phyloP scores from a whole-genome alignment of 2,329 filamentous ascomycete species.

The Leptographium lundbergii region DNA sequence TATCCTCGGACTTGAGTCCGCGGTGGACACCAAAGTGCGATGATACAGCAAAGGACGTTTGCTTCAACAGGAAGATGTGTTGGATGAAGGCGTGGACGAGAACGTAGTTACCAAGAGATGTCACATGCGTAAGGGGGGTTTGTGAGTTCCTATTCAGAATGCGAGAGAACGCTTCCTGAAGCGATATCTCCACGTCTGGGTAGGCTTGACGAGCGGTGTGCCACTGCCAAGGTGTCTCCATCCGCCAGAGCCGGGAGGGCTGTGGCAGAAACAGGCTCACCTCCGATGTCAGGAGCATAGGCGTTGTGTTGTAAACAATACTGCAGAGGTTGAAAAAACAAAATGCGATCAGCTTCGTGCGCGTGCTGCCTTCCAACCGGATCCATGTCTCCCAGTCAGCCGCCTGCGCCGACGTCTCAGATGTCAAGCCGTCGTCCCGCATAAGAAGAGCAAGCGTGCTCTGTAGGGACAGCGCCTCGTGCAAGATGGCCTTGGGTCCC shows the following conservation, averaged over 20 bases:
- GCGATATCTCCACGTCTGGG: conserved; percentile 35
- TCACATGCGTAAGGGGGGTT: conserved; percentile 35
- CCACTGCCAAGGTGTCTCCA: conserved; percentile 47
- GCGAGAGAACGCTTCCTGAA: conserved; percentile 44
- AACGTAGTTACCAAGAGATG: conserved; percentile 55
- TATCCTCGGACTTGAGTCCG: conserved; percentile 39
- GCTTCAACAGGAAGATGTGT: conserved; percentile 57
- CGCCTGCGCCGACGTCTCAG: conserved; percentile 31
- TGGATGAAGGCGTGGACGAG: conserved; percentile 61
- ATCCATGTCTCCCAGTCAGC: conserved; percentile 49
- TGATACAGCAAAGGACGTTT: conserved; percentile 40
- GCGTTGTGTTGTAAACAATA: conserved; percentile 48
- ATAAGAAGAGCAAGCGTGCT: conserved; percentile 45
- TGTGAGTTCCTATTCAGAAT: conserved; percentile 40
- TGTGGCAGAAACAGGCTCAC: conserved; percentile 42
- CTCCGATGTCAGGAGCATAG: conserved; percentile 44
- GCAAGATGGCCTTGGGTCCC: conserved; percentile 47
- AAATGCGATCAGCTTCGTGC: conserved; percentile 48
- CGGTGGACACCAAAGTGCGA: conserved; percentile 37
- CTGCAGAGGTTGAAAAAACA: conserved; percentile 52
- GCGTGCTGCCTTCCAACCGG: conserved; percentile 39
- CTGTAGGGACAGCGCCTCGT: conserved; percentile 46
- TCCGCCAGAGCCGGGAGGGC: conserved; percentile 43
- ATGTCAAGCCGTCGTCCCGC: conserved; percentile 42
- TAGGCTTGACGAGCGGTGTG: conserved; percentile 41